These are phyloP conservation scores for Paracoccidioides lutzii DNA, from an alignment of 2,329 filamentous ascomycete genomes.

Conservation along the genomic window DNA sequence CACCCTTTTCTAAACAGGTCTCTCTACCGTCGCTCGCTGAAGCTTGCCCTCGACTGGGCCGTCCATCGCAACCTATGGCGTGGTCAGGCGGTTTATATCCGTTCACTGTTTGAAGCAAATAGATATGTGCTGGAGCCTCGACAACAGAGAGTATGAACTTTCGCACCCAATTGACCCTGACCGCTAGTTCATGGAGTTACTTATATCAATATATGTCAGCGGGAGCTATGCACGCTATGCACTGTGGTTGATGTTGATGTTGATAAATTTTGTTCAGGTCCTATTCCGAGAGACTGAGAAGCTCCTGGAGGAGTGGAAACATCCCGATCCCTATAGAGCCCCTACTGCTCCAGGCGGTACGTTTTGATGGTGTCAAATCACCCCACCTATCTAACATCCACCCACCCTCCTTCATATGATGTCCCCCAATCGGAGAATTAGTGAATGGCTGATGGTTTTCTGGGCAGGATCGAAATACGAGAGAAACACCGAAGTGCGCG, in stretches of 20 bases:
- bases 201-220: background rate
- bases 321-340: conserved; percentile 81
- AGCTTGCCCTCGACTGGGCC: conserved; percentile 89
- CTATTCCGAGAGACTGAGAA: conserved; percentile 80
- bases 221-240: background rate
- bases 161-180: background rate
- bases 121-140: conserved; percentile 69
- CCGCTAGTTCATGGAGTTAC: too few relatives aligned
- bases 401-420: too few relatives aligned
- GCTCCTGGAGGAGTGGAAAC: conserved; percentile 86
- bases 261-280: conserved; percentile 41
- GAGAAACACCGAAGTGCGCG: conserved; percentile 71
- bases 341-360: conserved; percentile 88
- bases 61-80: conserved; percentile 89
- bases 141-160: conserved; percentile 59
- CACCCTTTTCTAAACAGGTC: conserved; percentile 31
- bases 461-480: conserved; percentile 81
- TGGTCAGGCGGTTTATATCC: conserved; percentile 90
- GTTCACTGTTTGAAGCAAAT: conserved; percentile 90
- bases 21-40: conserved; percentile 84
- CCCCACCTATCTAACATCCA: too few relatives aligned
- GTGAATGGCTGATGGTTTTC: conserved; percentile 2
- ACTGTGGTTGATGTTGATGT: background rate
- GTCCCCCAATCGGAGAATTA: background rate
- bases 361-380: conserved; percentile 14